These are phyloP conservation scores for Chaetoscypha palmicola DNA, from an alignment of 2,329 filamentous ascomycete genomes.

Conservation along the genomic window DNA sequence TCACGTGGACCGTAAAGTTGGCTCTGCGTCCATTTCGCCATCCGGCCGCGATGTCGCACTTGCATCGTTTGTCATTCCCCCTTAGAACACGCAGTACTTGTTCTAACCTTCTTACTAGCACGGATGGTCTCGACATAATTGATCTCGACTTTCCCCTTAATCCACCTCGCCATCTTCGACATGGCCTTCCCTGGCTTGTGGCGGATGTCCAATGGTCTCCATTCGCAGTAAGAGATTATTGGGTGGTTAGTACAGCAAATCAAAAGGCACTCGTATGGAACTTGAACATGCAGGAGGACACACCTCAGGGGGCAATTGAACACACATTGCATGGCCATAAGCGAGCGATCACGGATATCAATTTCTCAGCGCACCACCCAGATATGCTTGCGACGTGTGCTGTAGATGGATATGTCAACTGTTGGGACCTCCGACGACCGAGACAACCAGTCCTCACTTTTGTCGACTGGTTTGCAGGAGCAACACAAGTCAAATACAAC, in stretches of 20 bases:
- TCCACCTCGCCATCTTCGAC: slow-evolving; percentile 74
- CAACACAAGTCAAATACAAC: slow-evolving; percentile 93
- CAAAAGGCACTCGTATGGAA: slow-evolving; percentile 95
- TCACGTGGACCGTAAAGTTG: slow-evolving; percentile 65
- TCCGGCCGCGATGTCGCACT: slow-evolving; percentile 85
- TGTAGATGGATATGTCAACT: slow-evolving; percentile 88
- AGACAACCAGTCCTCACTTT: slow-evolving; percentile 70
- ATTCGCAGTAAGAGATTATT: slow-evolving; percentile 81
- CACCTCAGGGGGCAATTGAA: slow-evolving; percentile 64
- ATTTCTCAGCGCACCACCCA: slow-evolving; percentile 88
- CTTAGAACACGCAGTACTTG: not conserved
- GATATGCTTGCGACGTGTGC: slow-evolving; percentile 85
- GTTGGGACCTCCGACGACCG: slow-evolving; percentile 78
- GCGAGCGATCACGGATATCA: slow-evolving; percentile 90
- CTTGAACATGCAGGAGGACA: slow-evolving; percentile 64
- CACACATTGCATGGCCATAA: slow-evolving; percentile 80
- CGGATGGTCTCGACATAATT: slow-evolving; percentile 83
- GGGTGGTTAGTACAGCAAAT: slow-evolving; percentile 91
- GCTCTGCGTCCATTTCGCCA: slow-evolving; percentile 88
- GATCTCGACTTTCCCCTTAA: slow-evolving; percentile 87
- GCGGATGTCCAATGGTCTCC: slow-evolving; percentile 97
- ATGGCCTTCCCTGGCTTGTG: slow-evolving; percentile 88
- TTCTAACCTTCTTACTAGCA: slow-evolving; percentile 32
- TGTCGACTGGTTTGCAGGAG: slow-evolving; percentile 88
- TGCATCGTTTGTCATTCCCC: slow-evolving; percentile 53